A percentile compares a stretch with the other conserved stretches of the same genome.
Evolutionary conservation across 352 stramenopile species (phyloP).

Genomic region (Thalassiosira hispida): DNA sequence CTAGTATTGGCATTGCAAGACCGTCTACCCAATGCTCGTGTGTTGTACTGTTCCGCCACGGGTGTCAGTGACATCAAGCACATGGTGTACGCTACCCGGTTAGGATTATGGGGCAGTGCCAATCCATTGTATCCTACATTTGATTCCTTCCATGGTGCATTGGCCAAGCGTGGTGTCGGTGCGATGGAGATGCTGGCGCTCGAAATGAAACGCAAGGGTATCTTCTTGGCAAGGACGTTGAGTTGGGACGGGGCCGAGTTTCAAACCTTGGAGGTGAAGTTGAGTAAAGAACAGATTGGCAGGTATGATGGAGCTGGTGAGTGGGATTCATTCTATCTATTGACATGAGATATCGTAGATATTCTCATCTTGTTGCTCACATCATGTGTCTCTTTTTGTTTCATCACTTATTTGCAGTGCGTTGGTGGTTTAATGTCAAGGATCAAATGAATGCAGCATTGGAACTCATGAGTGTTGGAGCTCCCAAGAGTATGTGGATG

Average conservation of each 20-base stretch:
- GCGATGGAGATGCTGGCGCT: constrained; percentile 86
- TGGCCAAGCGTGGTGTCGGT: constrained; percentile 82
- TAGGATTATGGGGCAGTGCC: constrained; percentile 82
- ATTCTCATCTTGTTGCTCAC: constrained; percentile 19
- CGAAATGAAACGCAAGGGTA: constrained; percentile 83
- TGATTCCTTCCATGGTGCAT: constrained; percentile 68
- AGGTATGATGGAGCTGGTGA: constrained; percentile 56
- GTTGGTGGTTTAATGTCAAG: constrained; percentile 55
- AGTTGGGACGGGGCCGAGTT: constrained; percentile 81
- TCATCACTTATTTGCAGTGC: constrained; percentile 20
- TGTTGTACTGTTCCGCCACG: constrained; percentile 87
- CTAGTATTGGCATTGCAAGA: constrained; percentile 81
- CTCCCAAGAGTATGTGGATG: constrained; percentile 55
- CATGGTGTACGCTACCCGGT: constrained; percentile 84
- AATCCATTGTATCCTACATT: constrained; percentile 64
- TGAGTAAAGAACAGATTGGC: constrained; percentile 29
- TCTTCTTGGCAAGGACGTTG: constrained; percentile 77
- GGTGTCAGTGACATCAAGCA: constrained; percentile 83
- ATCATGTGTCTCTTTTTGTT: constrained; percentile 2
- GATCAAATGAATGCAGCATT: constrained; percentile 40
- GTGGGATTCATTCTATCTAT: not conserved
- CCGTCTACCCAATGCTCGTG: constrained; percentile 74
- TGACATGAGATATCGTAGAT: not conserved
- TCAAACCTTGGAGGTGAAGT: constrained; percentile 54
- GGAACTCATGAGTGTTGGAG: constrained; percentile 17